A percentile compares a stretch with the other conserved stretches of the same genome.
Evolutionary conservation across 805 yeast genomes (phyloP).

Genomic region (Yarrowia phangngaensis): DNA sequence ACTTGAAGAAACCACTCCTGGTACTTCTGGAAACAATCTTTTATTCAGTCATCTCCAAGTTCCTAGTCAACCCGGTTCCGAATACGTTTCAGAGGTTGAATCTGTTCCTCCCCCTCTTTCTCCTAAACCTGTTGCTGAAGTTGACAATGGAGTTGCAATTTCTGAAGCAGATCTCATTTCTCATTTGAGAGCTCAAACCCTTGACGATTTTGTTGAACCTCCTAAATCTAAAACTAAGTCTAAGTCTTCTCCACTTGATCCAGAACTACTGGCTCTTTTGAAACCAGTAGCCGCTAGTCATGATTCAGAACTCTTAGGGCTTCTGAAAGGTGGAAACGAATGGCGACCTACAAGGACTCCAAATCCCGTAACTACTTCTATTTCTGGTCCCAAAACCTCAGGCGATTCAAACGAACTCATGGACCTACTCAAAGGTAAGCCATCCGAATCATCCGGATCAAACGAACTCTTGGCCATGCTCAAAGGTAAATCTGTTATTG

Average conservation of each 20-base stretch:
- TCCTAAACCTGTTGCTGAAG: too few relatives aligned
- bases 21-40: background rate
- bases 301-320: background rate
- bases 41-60: background rate
- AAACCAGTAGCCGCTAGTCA: background rate
- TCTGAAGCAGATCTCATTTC: conserved; percentile 15
- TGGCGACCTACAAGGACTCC: conserved; percentile 3
- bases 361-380: background rate
- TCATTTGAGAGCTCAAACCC: conserved; percentile 1
- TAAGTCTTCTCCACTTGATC: background rate
- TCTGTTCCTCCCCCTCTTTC: too few relatives aligned
- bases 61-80: conserved; percentile 13
- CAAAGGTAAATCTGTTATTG: background rate
- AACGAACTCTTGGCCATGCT: background rate
- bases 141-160: background rate
- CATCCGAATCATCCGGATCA: background rate
- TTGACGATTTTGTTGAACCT: background rate
- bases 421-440: background rate
- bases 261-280: conserved; percentile 12
- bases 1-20: background rate
- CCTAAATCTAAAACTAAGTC: background rate
- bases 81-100: conserved; percentile 5
- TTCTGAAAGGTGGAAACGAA: conserved; percentile 14
- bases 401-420: background rate
- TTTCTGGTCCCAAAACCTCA: background rate